Base-by-base conservation (phyloP, 441 rosid species). In the Gossypium trilobum region DNA sequence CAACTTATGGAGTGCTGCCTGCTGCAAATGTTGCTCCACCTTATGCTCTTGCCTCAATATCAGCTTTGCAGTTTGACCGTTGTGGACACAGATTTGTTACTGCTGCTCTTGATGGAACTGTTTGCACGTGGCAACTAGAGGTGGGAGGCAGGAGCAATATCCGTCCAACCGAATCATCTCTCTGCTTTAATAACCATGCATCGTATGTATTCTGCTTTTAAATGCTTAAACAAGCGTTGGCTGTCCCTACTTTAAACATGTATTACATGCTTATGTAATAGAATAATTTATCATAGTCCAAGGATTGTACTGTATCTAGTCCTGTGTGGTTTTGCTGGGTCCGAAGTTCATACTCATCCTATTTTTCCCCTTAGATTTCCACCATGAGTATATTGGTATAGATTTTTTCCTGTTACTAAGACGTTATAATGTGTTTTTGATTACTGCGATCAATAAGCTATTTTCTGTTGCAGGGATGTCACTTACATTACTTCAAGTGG, bases 91-190 rank as follows among this genome's bases (percentile, higher is more conserved):
- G 97, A 84, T 94, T 94, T 87, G 90, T 91, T 48, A 86, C 93
- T 70, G 89, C 97, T 19, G 95, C 97, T 51, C 80, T 85, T 23
- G 97, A 92, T 85, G 99, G 97, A 84, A 91, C 92, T 56, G 89
- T 90, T 54, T 91, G 94, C 85, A 85, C 91, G 2, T 94, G 99
- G 99, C 94, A 91, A 83, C 85, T 93, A 73, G 97, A 90, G 84
- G 99, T 88, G 77, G 97, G 96, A 71, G 97, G 97, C 82, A 84
- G 95, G 85, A 87, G 97, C 87, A 91, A 91, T 70, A 81, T 85
- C 77, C 74, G 75, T 77, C 95, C 97, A 5, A 87, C 89, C 17
- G 99, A 90, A 80, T 91, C 99, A 61, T 94, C 90, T 84, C 85
- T 89, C 78, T 91, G 99, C 85, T 94, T 94, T 80, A 88, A 84